Conservation (phyloP, 306 rosid species). For the Prosopis cineraria region DNA sequence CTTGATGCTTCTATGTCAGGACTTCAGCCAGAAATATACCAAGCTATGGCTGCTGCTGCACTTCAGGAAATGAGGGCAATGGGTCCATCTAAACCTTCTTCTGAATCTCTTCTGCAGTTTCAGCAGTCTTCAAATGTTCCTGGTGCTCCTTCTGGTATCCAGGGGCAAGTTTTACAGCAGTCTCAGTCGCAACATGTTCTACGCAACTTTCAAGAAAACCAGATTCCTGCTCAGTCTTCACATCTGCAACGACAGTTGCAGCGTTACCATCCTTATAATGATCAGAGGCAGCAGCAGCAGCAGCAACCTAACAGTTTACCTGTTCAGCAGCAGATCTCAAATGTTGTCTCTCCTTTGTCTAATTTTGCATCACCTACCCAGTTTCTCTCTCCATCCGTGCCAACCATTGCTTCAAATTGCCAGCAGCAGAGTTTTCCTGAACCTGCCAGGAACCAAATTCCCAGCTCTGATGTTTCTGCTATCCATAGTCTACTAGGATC, state of each 20-base stretch:
- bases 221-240: conserved; percentile 47
- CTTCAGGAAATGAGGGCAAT: conserved; percentile 78
- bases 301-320: conserved; percentile 49
- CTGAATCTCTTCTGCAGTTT: conserved; percentile 67
- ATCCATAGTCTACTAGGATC: conserved; percentile 73
- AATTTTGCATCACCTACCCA: conserved; percentile 64
- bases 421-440: conserved; percentile 72
- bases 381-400: conserved; percentile 67
- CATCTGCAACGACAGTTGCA: conserved; percentile 64
- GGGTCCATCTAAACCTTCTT: conserved; percentile 61
- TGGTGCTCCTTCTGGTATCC: conserved; percentile 58
- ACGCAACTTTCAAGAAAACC: conserved; percentile 59
- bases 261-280: conserved; percentile 63
- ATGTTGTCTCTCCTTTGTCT: conserved; percentile 58
- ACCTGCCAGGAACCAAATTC: conserved; percentile 55
- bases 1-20: conserved; percentile 71
- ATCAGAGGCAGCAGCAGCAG: conserved; percentile 49
- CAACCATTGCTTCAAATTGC: conserved; percentile 57
- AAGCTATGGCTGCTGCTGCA: conserved; percentile 86
- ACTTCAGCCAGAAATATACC: conserved; percentile 77
- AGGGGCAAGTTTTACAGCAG: conserved; percentile 70
- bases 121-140: conserved; percentile 69
- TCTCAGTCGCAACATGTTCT: conserved; percentile 67
- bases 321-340: conserved; percentile 69
- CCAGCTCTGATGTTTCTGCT: conserved; percentile 66